Conservation (phyloP, 73 alveolate genomes). For the Paramecium caudatum region DNA sequence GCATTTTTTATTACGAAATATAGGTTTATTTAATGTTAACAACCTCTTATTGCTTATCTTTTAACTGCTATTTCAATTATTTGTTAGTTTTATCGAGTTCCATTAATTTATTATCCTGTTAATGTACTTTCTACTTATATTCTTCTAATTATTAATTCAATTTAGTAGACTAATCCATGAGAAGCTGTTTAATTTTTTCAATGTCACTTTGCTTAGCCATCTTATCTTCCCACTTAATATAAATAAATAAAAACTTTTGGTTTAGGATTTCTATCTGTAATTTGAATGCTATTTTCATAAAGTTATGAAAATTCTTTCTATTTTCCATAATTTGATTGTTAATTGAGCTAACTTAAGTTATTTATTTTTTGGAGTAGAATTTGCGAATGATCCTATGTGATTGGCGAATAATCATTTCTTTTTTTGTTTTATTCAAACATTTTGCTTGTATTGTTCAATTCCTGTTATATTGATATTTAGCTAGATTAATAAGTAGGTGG, state of each 20-base stretch:
- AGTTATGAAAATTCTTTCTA: not conserved
- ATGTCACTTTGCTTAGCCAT: not conserved
- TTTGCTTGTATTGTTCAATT: conserved; percentile 8
- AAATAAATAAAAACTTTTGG: conserved; percentile 1
- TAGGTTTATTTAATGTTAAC: not conserved
- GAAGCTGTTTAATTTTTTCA: not conserved
- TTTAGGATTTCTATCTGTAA: conserved; percentile 19
- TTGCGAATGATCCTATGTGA: too few relatives aligned
- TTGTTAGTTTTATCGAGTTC: conserved; percentile 13
- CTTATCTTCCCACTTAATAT: conserved; percentile 16
- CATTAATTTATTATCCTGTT: not conserved
- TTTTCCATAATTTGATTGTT: too few relatives aligned
- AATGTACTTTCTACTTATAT: not conserved
- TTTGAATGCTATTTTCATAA: not conserved
- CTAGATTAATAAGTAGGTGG: conserved; percentile 46
- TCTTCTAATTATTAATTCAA: not conserved
- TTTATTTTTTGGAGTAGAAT: too few relatives aligned
- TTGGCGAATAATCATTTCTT: not conserved
- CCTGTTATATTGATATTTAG: conserved; percentile 5
- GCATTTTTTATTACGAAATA: not conserved
- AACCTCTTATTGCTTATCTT: not conserved
- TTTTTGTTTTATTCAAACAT: not conserved
- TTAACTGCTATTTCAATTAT: not conserved
- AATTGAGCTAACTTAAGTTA: too few relatives aligned
- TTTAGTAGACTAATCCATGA: not conserved